Percentiles rank a stretch among this genome's conserved stretches.
Evolutionary conservation across 2,329 filamentous ascomycete species (phyloP).

Genomic region (Fusarium oligoseptatum): DNA sequence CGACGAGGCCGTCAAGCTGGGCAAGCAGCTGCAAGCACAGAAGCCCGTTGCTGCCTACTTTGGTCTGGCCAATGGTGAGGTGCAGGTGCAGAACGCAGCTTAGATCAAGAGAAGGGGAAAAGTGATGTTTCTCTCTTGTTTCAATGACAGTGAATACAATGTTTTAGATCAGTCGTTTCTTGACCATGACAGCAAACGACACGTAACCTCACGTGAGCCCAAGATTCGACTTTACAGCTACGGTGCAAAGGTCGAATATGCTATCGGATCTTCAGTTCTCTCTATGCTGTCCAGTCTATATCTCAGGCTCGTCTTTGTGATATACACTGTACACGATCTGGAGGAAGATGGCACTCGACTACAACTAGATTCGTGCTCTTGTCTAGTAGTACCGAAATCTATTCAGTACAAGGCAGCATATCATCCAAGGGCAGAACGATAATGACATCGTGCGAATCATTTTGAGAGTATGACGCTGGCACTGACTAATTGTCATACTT

Average conservation of each 20-base stretch:
- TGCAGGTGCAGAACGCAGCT: constrained; percentile 54
- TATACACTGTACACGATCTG: background rate
- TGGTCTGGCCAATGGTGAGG: constrained; percentile 83
- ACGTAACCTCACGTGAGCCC: background rate
- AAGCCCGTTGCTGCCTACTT: constrained; percentile 97
- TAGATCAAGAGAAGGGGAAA: constrained; percentile 9
- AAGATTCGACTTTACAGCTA: background rate
- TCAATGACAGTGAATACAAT: background rate
- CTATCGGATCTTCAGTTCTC: background rate
- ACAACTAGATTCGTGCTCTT: background rate
- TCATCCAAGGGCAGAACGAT: background rate
- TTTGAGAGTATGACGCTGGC: background rate
- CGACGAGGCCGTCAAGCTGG: constrained; percentile 66
- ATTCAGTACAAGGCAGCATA: background rate
- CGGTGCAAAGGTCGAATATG: background rate
- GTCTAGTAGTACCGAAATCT: background rate
- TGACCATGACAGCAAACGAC: background rate
- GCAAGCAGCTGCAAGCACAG: constrained; percentile 78
- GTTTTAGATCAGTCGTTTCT: background rate
- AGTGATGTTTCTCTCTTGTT: background rate
- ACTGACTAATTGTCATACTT: background rate
- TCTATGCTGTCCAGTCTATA: background rate
- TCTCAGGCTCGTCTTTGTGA: background rate
- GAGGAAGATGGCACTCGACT: background rate
- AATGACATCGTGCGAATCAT: background rate